A percentile compares a stretch with the other conserved stretches of the same genome.
Evolutionary conservation across 75 land plant genomes (phyloP).

Genomic region (Gnetum montanum): DNA sequence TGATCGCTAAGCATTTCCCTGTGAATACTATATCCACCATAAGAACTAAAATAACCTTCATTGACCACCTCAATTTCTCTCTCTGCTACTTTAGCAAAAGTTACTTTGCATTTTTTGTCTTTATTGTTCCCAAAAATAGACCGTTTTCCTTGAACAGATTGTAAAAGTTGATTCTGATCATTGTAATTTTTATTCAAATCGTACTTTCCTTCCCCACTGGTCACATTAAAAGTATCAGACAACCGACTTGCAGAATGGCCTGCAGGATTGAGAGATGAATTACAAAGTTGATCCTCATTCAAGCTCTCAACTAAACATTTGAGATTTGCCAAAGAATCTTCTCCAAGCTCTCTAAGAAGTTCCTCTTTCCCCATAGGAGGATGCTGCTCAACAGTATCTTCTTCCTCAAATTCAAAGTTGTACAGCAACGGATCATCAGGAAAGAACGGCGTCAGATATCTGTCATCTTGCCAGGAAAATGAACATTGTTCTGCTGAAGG

Average conservation of each 20-base stretch:
- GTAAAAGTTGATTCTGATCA: too few relatives aligned
- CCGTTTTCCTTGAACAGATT: too few relatives aligned
- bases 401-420: constrained; percentile 55
- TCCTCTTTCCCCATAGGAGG: constrained; percentile 20
- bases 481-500: constrained; percentile 2
- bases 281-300: constrained; percentile 10
- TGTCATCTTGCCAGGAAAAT: constrained; percentile 58
- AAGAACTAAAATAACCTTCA: constrained; percentile 72
- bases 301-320: constrained; percentile 12
- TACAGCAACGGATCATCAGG: constrained; percentile 66
- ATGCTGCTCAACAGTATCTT: constrained; percentile 29
- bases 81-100: constrained; percentile 44
- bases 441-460: constrained; percentile 64
- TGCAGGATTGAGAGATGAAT: too few relatives aligned
- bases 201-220: not conserved
- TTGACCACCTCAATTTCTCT: constrained; percentile 49
- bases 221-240: too few relatives aligned
- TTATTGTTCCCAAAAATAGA: constrained; percentile 11
- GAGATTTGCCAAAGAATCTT: not conserved
- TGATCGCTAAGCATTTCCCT: constrained; percentile 94
- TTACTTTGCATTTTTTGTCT: constrained; percentile 25
- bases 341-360: constrained; percentile 13
- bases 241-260: too few relatives aligned
- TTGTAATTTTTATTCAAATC: not conserved
- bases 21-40: constrained; percentile 85